Evolutionary conservation across 306 rosid species (phyloP), one percentile per base, ranked within the genome.

Genomic region (Geum urbanum): DNA sequence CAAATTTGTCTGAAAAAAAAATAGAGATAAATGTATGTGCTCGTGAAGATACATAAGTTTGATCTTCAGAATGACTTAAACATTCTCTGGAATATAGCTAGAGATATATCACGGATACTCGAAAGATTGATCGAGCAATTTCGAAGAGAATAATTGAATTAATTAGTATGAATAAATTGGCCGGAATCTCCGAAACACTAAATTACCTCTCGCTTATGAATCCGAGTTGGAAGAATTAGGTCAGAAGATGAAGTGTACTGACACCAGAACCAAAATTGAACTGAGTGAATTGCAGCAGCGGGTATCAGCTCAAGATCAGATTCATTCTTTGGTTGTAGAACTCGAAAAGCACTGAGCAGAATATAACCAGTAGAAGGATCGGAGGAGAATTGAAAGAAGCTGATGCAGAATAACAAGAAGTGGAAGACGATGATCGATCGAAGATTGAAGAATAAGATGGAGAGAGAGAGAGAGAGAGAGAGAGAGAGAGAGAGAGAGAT

Each of bases 141-240:
- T 35, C 6, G 60, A 50, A 35, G 37, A 68, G 50, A 19, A 39
- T 52, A 16, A 53, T 14, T 63, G 41, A 43, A 10, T 14, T 14
- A 44, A 56, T 20, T 27, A 13, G 16, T 62, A 70, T 9, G 22
- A 60, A 43, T 18, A 13, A 27, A 56, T 45, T 56, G 18, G 37
- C 37, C 37, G 37, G 13, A 16, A 70, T 18, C 50, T 44, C 6
- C 12, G 45, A 57, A 70, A 57, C 74, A 66, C 66, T 70, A 57
- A 70, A 45, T 70, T 43, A 55, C 65, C 74, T 41, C 45, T 10
- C 4, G 9, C 56, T 60, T 39, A 56, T 24, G 55, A 70, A 56
- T 55, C 54, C 7, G 35, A 2, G 27, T 43, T 27, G 70, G 54
- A 43, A 47, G 43, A 66, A 46, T 47, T 70, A 16, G 66, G 66